These are phyloP conservation scores for Neurospora crassa DNA, from an alignment of 2,329 filamentous ascomycete species.

Conservation along the genomic window DNA sequence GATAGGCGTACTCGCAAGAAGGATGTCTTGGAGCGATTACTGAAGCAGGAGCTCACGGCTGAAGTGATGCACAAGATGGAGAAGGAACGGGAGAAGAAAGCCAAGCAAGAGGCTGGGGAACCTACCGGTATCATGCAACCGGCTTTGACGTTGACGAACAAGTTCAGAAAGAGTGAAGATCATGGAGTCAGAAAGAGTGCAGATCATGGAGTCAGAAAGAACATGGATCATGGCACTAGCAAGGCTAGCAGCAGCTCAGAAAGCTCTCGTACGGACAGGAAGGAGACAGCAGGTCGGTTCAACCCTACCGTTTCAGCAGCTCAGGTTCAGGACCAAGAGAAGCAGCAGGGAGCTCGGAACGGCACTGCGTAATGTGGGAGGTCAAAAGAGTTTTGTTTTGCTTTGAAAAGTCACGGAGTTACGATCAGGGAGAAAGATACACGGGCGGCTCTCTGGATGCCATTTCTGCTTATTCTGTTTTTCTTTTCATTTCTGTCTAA, in stretches of 20 bases:
- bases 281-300: background rate
- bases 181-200: background rate
- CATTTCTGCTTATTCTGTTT: background rate
- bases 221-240: background rate
- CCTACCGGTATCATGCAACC: slow-evolving; percentile 1
- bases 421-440: background rate
- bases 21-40: slow-evolving; percentile 69
- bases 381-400: background rate
- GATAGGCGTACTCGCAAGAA: slow-evolving; percentile 74
- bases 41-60: slow-evolving; percentile 64
- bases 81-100: slow-evolving; percentile 33
- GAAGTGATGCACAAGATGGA: slow-evolving; percentile 42
- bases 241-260: background rate
- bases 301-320: background rate
- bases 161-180: slow-evolving; percentile 4
- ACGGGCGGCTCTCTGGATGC: background rate
- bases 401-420: background rate
- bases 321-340: background rate
- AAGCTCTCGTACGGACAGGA: background rate
- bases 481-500: background rate
- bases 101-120: slow-evolving; percentile 5
- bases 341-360: background rate
- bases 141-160: background rate
- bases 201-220: background rate
- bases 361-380: background rate